Evolutionary conservation across 2,329 filamentous ascomycete species (phyloP), one percentile per base, ranked within the genome.

Genomic region (Cytospora leucostoma): DNA sequence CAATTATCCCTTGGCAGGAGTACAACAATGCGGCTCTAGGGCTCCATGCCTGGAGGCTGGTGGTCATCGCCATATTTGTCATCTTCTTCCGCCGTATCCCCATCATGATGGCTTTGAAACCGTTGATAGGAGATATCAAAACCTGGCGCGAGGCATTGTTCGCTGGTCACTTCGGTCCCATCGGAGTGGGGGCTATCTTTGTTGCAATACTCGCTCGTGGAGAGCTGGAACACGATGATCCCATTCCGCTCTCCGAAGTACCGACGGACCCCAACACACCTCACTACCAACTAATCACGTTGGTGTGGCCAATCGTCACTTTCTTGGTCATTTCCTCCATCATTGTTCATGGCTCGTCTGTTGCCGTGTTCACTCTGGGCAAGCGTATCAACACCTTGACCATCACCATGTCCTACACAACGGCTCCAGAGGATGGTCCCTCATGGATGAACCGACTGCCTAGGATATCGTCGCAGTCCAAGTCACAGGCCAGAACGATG

Each of bases 351-450:
- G 95, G 95, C 27, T 98, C 95, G n/a, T 98, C 95, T 0, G 90
- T 99, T 70, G 95, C 95, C 6, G 95, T 99, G 10, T 99, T 99
- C 71, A 98, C 95, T 0, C 85, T 99, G 1, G 95, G 95, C 70
- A 99, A 98, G 77, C 93, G 91, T 66, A 99, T 99, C 84, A 98
- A 98, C 78, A 98, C 95, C 0, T 79, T 99, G 68, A 93, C 92
- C 1, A 82, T 99, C 65, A 97, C 95, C 61, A 91, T 99, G 85
- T 97, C 95, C 0, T 99, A 98, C 78, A 99, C 95, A 0, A 87
- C 89, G 66, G 93, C 89, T 19, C 91, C 90, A 57, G 94, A 97
- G 62, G 92, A 96, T 40, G 92, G 93, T 0, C 91, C 93, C 2
- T 88, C 88, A 1, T 99, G 95, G 95, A 96, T 98, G 91, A 95